phyloP scores from a whole-genome alignment of 108 stramenopile species.

The Asterionellopsis glacialis region DNA sequence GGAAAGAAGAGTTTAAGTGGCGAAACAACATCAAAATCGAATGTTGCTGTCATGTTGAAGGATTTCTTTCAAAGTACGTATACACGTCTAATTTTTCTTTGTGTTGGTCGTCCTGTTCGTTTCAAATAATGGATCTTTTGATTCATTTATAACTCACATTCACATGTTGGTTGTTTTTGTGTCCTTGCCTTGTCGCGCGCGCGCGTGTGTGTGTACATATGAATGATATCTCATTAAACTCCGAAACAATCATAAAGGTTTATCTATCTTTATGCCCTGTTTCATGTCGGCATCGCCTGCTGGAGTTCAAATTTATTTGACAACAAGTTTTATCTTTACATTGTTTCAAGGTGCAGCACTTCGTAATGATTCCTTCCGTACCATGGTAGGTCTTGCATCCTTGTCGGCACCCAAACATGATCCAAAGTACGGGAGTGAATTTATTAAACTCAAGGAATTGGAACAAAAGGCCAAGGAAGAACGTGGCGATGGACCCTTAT shows the following conservation, averaged over 20 bases:
- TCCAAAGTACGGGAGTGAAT: constrained; percentile 59
- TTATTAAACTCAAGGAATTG: constrained; percentile 60
- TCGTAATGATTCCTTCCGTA: constrained; percentile 55
- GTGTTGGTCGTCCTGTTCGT: too few species aligned
- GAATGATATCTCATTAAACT: too few species aligned
- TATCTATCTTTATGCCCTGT: constrained; percentile 87
- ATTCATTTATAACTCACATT: too few species aligned
- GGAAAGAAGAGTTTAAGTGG: constrained; percentile 63
- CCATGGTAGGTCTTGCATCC: constrained; percentile 53
- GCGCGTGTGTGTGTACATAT: too few species aligned
- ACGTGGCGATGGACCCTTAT: constrained; percentile 36
- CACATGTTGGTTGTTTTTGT: too few species aligned
- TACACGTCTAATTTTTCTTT: too few species aligned
- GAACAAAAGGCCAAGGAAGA: constrained; percentile 57
- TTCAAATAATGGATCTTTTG: too few species aligned
- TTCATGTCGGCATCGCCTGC: constrained; percentile 74
- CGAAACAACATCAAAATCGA: constrained; percentile 53
- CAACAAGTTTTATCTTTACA: constrained; percentile 77
- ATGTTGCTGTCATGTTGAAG: constrained; percentile 57
- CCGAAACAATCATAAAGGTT: constrained; percentile 8
- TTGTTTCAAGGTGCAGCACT: constrained; percentile 63
- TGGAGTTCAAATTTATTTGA: constrained; percentile 76
- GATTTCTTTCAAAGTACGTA: constrained; percentile 68
- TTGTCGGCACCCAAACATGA: constrained; percentile 51
- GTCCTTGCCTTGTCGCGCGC: too few species aligned